Evolutionary conservation across 306 rosid genomes (phyloP), one percentile per base, ranked within the genome.

Genomic region (Vicia sativa): DNA sequence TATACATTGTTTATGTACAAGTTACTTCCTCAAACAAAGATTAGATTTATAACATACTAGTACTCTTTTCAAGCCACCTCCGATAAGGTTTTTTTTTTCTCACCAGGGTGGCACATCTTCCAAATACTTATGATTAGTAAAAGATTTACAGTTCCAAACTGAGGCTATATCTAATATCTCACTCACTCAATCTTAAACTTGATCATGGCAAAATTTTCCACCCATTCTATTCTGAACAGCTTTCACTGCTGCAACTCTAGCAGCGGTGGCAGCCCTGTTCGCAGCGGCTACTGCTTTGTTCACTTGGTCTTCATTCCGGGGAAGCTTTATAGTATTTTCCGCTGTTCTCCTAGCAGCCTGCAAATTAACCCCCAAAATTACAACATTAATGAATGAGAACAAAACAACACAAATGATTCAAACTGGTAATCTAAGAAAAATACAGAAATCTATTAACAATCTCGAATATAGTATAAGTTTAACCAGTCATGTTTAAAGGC

Each of bases 191-290:
- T 65, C 67, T 73, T 66, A 80, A 73, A 79, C 92, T 43, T 54
- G 55, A 37, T 82, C 74, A 62, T 90, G 70, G 26, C 95, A 92
- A 83, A 87, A 89, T 64, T 84, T 86, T 19, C 92, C 96, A 65
- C 87, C 84, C 81, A 92, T 87, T 69, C 84, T 81, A 74, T 84
- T 89, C 61, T 89, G 96, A 71, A 89, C 98, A 23, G 96, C 96
- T 77, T 89, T 89, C 23, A 89, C 91, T 6, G 98, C 98, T 8
- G 95, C 96, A 73, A 92, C 98, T 83, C 96, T 86, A 23, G 95
- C 96, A 50, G 96, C 98, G 25, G 87, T 84, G 62, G 98, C 96
- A 1, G 95, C 98, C 54, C 87, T 84, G 63, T 92, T 89, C 18
- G 98, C 89, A 7, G 89, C 89, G 38, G 70, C 70, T 3, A 84